Conservation (phyloP, 75 land plant genomes). For the Chamaecyparis obtusa region DNA sequence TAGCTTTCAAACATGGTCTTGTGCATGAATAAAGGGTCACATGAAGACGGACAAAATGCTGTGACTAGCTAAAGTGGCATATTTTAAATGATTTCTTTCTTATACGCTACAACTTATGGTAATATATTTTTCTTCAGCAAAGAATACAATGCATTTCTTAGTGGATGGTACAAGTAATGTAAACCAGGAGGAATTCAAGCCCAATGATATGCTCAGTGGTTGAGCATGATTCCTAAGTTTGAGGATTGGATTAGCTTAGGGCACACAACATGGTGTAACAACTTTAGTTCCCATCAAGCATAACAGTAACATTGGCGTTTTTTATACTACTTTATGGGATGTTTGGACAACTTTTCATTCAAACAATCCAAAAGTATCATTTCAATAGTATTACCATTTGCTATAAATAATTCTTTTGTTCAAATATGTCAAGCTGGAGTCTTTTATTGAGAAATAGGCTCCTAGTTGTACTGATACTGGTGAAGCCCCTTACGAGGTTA, state of each 20-base stretch:
- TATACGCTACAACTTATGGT: not conserved
- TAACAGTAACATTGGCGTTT: too few relatives aligned
- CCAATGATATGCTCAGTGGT: not conserved
- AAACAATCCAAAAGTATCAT: too few relatives aligned
- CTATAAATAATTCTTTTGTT: not conserved
- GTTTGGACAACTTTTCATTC: too few relatives aligned
- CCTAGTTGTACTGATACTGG: too few relatives aligned
- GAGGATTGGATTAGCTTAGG: not conserved
- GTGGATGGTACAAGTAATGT: slow-evolving; percentile 4
- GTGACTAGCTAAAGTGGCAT: not conserved
- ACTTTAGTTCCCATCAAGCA: not conserved
- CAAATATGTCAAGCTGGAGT: too few relatives aligned
- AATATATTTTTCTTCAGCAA: not conserved
- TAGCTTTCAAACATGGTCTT: not conserved
- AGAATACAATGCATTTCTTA: not conserved
- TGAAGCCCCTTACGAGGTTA: too few relatives aligned
- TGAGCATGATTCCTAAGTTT: not conserved
- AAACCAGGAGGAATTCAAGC: not conserved
- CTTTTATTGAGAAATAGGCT: too few relatives aligned
- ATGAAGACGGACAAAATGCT: not conserved
- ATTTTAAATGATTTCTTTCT: not conserved
- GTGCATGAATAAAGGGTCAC: not conserved
- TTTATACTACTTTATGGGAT: too few relatives aligned
- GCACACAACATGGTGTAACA: not conserved
- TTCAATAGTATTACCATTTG: too few relatives aligned